Evolutionary conservation across 208 protist species (phyloP).

Genomic region (Phytomonas francai): DNA sequence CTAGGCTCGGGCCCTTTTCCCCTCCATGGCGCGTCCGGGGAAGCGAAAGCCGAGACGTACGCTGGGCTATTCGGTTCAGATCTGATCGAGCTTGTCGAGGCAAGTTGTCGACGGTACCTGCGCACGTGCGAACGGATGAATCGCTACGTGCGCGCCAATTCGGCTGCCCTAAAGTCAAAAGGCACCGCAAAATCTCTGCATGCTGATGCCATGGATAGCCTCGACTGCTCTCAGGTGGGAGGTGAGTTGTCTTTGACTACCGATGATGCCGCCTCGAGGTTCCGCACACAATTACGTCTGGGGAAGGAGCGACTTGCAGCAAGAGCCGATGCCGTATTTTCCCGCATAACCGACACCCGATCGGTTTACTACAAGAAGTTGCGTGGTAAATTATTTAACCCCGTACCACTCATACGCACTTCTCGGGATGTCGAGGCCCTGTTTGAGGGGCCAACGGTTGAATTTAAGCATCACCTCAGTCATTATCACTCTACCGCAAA

Average conservation of each 20-base stretch:
- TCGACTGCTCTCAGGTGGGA: neutral
- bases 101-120: neutral
- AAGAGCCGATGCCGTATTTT: conserved; percentile 28
- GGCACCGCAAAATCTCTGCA: neutral
- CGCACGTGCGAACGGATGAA: neutral
- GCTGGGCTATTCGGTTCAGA: neutral
- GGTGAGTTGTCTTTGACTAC: neutral
- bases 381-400: conserved; percentile 19
- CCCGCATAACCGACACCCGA: conserved; percentile 41
- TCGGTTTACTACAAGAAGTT: conserved; percentile 55
- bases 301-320: conserved; percentile 7
- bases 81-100: neutral
- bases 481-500: conserved; percentile 4
- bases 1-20: neutral
- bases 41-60: neutral
- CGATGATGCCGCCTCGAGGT: neutral
- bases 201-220: neutral
- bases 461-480: conserved; percentile 50
- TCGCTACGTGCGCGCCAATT: neutral
- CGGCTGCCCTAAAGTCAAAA: neutral
- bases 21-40: neutral
- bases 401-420: conserved; percentile 25
- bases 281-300: neutral
- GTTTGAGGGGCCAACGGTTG: conserved; percentile 49
- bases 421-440: conserved; percentile 39